Percentiles rank a stretch among this genome's conserved stretches.
phyloP scores from a whole-genome alignment of 164 flowering plant species.

The Vitis rotundifolia region DNA sequence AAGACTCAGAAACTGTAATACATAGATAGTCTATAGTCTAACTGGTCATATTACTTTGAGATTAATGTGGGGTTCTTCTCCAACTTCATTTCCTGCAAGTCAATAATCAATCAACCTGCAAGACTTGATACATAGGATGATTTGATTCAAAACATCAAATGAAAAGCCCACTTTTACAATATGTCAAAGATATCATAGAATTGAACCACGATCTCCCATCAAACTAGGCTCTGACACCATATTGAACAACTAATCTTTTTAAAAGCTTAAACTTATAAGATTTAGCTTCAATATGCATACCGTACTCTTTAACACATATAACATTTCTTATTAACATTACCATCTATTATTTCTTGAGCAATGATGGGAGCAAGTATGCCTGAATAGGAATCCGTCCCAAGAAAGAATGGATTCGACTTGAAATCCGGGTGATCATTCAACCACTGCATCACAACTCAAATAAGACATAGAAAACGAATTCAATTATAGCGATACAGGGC shows the following conservation, averaged over 20 bases:
- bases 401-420: not conserved
- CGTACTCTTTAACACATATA: no score
- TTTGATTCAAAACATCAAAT: no score
- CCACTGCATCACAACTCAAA: slow-evolving; percentile 4
- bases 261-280: no score
- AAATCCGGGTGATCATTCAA: not conserved
- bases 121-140: no score
- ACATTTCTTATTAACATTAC: not conserved
- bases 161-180: not conserved
- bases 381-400: slow-evolving; percentile 2
- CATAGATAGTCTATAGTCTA: no score
- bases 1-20: no score
- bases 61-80: not conserved
- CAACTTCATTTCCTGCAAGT: slow-evolving; percentile 3
- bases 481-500: not conserved
- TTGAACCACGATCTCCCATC: no score
- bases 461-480: not conserved
- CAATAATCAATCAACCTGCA: no score
- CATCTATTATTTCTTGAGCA: not conserved
- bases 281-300: no score
- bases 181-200: not conserved
- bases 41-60: not conserved
- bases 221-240: no score
- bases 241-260: no score
- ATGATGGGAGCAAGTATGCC: not conserved